phyloP scores from a whole-genome alignment of 805 yeast genomes.

The Myxozyma vanderwaltii region DNA sequence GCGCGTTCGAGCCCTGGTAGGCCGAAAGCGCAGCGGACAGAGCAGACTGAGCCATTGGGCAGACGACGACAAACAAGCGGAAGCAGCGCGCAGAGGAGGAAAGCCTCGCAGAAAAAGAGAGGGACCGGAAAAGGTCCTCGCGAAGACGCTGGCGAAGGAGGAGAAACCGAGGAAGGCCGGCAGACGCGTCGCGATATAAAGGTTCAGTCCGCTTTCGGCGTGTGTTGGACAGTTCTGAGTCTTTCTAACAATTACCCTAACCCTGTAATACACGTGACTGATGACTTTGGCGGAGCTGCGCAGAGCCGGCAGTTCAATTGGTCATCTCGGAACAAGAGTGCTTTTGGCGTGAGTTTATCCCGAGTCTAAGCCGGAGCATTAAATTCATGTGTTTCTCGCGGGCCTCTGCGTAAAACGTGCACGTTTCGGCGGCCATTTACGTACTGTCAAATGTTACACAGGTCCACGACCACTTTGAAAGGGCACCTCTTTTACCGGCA shows the following conservation, averaged over 20 bases:
- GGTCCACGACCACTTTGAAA: too few species aligned
- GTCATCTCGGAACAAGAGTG: too few species aligned
- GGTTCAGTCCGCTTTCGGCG: conserved; percentile 3
- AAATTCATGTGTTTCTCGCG: too few species aligned
- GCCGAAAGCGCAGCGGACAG: conserved; percentile 31
- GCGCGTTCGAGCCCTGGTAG: conserved; percentile 7
- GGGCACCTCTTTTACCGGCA: too few species aligned
- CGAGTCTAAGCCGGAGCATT: too few species aligned
- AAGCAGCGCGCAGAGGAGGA: background rate
- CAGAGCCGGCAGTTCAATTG: background rate
- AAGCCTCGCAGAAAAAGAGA: background rate
- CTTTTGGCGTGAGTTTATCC: too few species aligned
- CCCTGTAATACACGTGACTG: background rate
- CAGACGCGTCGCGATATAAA: conserved; percentile 7
- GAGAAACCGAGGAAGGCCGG: background rate
- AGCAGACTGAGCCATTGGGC: conserved; percentile 30
- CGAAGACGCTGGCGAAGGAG: background rate
- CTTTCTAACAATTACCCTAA: background rate
- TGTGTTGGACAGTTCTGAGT: background rate
- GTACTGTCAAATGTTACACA: too few species aligned
- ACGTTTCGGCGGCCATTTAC: too few species aligned
- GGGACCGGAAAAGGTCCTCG: conserved; percentile 3
- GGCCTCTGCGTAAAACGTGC: too few species aligned
- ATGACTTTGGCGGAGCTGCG: background rate
- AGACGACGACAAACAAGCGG: background rate